These are phyloP conservation scores for Fraxinus albicans DNA, from an alignment of 305 asterid species.

Conservation along the genomic window DNA sequence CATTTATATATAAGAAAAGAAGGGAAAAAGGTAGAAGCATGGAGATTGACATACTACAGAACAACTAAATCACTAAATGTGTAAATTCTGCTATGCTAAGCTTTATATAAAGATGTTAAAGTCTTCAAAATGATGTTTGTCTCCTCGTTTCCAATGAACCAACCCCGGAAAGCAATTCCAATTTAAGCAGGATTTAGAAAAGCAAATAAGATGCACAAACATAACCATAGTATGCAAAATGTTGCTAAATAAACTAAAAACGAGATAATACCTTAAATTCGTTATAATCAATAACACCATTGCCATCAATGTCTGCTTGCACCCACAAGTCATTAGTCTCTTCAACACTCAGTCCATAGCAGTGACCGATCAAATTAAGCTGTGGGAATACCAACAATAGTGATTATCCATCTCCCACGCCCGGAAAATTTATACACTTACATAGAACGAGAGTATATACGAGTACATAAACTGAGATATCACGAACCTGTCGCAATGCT, in stretches of 20 bases:
- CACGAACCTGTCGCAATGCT: slow-evolving; percentile 68
- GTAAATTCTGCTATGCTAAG: background rate
- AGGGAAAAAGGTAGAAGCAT: background rate
- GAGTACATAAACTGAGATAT: background rate
- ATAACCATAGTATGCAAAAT: background rate
- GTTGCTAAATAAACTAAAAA: background rate
- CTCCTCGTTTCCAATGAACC: background rate
- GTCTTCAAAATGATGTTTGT: background rate
- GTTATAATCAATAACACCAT: slow-evolving; percentile 70
- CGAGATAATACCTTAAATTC: slow-evolving; percentile 72
- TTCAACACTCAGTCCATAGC: slow-evolving; percentile 71
- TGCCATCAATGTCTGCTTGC: slow-evolving; percentile 84
- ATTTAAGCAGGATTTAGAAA: background rate
- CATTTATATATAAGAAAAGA: background rate
- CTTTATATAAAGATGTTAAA: background rate
- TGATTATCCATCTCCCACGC: background rate
- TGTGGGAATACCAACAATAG: slow-evolving; percentile 32
- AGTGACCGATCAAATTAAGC: slow-evolving; percentile 87
- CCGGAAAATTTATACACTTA: background rate
- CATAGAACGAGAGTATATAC: background rate
- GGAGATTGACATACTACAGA: background rate
- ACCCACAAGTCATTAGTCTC: slow-evolving; percentile 85
- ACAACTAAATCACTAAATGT: background rate
- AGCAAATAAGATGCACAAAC: background rate
- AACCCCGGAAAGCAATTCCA: background rate